Evolutionary conservation across 2,329 filamentous ascomycete genomes (phyloP).

Genomic region (Epichloe festucae): DNA sequence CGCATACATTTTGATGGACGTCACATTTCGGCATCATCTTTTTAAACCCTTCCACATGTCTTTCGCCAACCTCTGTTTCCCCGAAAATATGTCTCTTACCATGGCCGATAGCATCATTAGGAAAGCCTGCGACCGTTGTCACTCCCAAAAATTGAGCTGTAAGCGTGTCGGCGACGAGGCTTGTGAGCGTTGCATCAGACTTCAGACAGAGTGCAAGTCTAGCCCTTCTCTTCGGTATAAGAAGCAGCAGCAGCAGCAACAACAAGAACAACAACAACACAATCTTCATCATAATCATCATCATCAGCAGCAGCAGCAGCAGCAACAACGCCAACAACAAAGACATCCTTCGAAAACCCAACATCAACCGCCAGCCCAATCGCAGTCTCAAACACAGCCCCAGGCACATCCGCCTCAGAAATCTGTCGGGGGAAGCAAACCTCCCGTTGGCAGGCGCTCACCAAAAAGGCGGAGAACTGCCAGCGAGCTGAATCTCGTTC

Average conservation of each 20-base stretch:
- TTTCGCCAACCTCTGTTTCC: constrained; percentile 12
- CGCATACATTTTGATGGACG: constrained; percentile 6
- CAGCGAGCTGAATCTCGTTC: constrained; percentile 19
- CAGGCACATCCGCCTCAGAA: constrained; percentile 2
- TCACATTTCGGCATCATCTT: constrained; percentile 12
- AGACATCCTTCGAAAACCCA: constrained; percentile 7
- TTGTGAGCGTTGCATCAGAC: constrained; percentile 29
- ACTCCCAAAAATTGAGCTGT: constrained; percentile 33
- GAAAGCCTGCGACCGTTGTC: constrained; percentile 34
- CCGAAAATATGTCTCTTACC: constrained; percentile 16
- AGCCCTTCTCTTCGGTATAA: constrained; percentile 28
- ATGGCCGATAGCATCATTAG: constrained; percentile 27
- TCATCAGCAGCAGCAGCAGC: constrained; percentile 9
- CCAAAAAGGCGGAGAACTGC: constrained; percentile 25
- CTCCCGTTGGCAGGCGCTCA: constrained; percentile 16
- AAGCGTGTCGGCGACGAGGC: constrained; percentile 26
- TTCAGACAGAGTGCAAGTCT: constrained; percentile 29
- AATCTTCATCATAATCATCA: constrained; percentile 16
- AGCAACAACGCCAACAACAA: constrained; percentile 5
- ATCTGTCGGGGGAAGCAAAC: constrained; percentile 3
- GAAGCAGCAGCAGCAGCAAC: constrained; percentile 20
- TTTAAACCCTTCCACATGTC: constrained; percentile 18
- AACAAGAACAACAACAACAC: constrained; percentile 11
- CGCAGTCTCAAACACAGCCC: constrained; percentile 1
- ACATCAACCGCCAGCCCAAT: background rate